phyloP scores from a whole-genome alignment of 2,329 filamentous ascomycete species.

The Curvularia sp. region DNA sequence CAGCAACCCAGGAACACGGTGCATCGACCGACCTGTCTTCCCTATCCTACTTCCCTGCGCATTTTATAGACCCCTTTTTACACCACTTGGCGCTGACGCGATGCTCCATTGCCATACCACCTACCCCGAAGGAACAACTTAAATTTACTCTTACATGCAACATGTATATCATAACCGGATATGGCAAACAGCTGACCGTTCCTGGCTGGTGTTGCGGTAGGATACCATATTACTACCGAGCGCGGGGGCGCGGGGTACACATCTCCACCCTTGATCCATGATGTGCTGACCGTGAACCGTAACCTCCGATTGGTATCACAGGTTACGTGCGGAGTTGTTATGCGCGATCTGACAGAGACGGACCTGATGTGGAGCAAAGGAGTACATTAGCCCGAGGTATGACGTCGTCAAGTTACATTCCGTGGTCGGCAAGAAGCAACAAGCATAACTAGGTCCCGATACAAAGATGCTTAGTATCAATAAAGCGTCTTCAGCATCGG shows the following conservation, averaged over 20 bases:
- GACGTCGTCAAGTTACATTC: conserved; percentile 9
- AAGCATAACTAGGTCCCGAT: neutral
- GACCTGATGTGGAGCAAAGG: neutral
- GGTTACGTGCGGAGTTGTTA: neutral
- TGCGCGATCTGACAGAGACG: conserved; percentile 7
- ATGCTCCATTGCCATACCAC: conserved; percentile 10
- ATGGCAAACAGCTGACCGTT: conserved; percentile 7
- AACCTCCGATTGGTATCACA: conserved; percentile 9
- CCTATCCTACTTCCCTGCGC: conserved; percentile 2
- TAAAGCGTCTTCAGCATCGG: neutral
- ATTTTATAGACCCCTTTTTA: conserved; percentile 21
- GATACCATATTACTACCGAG: conserved; percentile 10
- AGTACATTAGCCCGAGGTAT: conserved; percentile 3
- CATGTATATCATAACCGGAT: conserved; percentile 11
- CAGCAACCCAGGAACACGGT: neutral
- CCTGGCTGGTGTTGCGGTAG: conserved; percentile 8
- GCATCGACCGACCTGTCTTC: neutral
- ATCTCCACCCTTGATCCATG: conserved; percentile 15
- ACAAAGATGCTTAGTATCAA: neutral
- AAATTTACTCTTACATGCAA: neutral
- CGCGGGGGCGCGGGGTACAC: conserved; percentile 24
- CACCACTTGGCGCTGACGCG: conserved; percentile 16
- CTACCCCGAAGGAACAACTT: conserved; percentile 4
- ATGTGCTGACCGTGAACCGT: conserved; percentile 1
- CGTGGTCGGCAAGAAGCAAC: neutral